Evolutionary conservation across 495 filamentous ascomycete species (phyloP), one percentile per base, ranked within the genome.

Genomic region (Delitschia confertaspora): DNA sequence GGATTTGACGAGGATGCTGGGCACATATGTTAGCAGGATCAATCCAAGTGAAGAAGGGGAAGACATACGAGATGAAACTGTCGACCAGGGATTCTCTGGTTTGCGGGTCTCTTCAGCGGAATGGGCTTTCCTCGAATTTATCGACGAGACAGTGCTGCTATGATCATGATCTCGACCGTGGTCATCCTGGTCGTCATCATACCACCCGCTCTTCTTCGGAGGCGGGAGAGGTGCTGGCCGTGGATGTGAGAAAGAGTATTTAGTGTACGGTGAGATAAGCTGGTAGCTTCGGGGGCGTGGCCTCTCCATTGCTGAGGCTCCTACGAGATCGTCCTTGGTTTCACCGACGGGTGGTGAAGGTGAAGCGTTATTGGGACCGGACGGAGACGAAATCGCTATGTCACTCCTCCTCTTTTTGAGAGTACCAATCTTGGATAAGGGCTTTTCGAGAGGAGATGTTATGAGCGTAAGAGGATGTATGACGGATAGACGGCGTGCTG

Each of bases 391-490:
- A n/a, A n/a, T n/a, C n/a, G n/a, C n/a, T 38, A 55, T 44, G 17
- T 45, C 44, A 23, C 51, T 55, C 35, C 33, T 46, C 20, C 38
- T 51, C 35, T 47, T 46, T 24, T 54, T 25, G 11, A 35, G 32
- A n/a, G 52, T 48, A 11, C 39, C 34, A 6, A 56, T 52, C 17
- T 37, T 34, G n/a, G 46, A 33, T 24, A 33, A 49, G 11, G 35
- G 25, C 18, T 55, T 44, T 32, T 41, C 44, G 7, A 32, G 26
- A 32, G 4, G 65, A 67, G 69, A 75, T 18, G 56, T 65, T 0
- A 66, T 59, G 5, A 75, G 76, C 2, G 69, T 68, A n/a, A n/a
- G n/a, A n/a, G n/a, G n/a, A n/a, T n/a, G n/a, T n/a, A n/a, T n/a
- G n/a, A n/a, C n/a, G n/a, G n/a, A n/a, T n/a, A n/a, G n/a, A n/a